phyloP scores from a whole-genome alignment of 495 filamentous ascomycete species.

The Hypomontagnella submonticulosa region DNA sequence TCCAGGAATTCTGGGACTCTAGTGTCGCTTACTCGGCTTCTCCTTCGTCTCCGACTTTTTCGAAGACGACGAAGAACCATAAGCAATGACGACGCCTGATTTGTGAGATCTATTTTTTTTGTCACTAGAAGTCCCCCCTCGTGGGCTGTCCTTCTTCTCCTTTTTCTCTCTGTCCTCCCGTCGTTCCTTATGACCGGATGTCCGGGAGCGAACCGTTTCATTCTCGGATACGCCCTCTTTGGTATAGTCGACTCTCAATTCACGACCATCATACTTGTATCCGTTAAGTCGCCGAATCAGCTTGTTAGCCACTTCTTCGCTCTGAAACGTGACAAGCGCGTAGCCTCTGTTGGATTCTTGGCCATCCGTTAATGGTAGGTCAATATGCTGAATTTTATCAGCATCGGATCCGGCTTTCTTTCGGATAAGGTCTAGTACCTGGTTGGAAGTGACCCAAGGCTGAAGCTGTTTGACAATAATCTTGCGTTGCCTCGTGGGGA shows the following conservation, averaged over 20 bases:
- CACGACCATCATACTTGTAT: slow-evolving; percentile 41
- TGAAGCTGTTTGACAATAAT: slow-evolving; percentile 49
- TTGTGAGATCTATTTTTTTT: slow-evolving; percentile 44
- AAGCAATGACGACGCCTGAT: slow-evolving; percentile 45
- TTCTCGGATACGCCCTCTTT: slow-evolving; percentile 46
- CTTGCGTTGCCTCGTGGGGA: slow-evolving; percentile 42
- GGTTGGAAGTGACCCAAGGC: slow-evolving; percentile 40
- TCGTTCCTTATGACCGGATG: slow-evolving; percentile 37
- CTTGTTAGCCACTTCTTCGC: slow-evolving; percentile 44
- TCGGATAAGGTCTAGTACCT: slow-evolving; percentile 46
- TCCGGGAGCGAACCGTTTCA: slow-evolving; percentile 26
- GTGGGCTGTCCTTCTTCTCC: slow-evolving; percentile 37
- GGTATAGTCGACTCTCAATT: slow-evolving; percentile 40
- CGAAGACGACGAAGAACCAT: slow-evolving; percentile 38
- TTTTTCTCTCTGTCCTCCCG: slow-evolving; percentile 43
- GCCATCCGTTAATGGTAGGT: slow-evolving; percentile 42
- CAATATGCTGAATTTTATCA: slow-evolving; percentile 45
- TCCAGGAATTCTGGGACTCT: not conserved
- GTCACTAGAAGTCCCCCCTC: slow-evolving; percentile 32
- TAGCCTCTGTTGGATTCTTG: slow-evolving; percentile 43
- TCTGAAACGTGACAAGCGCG: slow-evolving; percentile 42
- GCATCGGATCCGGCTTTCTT: slow-evolving; percentile 44
- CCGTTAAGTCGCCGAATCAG: slow-evolving; percentile 42
- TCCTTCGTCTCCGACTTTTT: slow-evolving; percentile 34
- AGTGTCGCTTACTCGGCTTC: slow-evolving; percentile 37